Evolutionary conservation across 2,329 filamentous ascomycete genomes (phyloP).

Genomic region (Leptographium radiaticola): DNA sequence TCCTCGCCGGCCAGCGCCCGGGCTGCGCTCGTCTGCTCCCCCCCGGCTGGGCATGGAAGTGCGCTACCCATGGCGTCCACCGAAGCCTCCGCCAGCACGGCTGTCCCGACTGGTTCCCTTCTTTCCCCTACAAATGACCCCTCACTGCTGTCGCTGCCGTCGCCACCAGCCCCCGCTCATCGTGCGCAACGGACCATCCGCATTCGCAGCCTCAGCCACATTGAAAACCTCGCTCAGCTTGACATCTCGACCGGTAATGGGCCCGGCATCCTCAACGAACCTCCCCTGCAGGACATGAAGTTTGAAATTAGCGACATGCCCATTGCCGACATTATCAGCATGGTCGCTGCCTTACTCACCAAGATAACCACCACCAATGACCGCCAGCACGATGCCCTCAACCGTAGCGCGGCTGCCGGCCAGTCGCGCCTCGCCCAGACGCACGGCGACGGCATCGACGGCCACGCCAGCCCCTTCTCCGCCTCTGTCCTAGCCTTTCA

Average conservation of each 20-base stretch:
- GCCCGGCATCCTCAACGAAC: conserved; percentile 35
- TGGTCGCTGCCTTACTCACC: conserved; percentile 91
- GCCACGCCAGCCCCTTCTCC: conserved; percentile 47
- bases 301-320: conserved; percentile 98
- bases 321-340: conserved; percentile 93
- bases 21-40: not conserved
- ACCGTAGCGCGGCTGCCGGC: conserved; percentile 44
- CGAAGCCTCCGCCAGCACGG: not conserved
- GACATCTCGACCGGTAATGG: conserved; percentile 49
- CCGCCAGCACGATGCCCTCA: conserved; percentile 78
- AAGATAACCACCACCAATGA: conserved; percentile 98
- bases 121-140: too few relatives aligned
- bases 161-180: conserved; percentile 13
- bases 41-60: conserved; percentile 3
- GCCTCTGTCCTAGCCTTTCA: conserved; percentile 82
- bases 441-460: conserved; percentile 32
- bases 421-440: conserved; percentile 39
- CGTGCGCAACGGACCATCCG: conserved; percentile 49
- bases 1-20: conserved; percentile 23
- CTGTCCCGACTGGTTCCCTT: conserved; percentile 10
- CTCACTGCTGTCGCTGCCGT: conserved; percentile 2
- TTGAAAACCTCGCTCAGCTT: conserved; percentile 74
- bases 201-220: conserved; percentile 79
- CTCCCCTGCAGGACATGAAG: conserved; percentile 42
- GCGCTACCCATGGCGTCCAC: conserved; percentile 9